Evolutionary conservation across 805 yeast genomes (phyloP).

Genomic region (Henningerozyma blattae): DNA sequence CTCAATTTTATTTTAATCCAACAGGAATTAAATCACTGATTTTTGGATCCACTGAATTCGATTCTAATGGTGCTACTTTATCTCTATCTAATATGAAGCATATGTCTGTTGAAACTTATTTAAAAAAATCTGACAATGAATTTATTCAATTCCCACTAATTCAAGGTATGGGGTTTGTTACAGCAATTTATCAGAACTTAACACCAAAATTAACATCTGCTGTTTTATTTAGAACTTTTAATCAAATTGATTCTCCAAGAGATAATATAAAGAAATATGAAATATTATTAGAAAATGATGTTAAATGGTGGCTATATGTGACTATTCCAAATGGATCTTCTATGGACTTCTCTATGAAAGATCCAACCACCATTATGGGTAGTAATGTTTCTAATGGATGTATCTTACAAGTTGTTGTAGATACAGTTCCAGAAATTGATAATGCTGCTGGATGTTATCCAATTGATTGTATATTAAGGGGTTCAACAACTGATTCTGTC

Average conservation of each 20-base stretch:
- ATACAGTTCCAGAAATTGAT: constrained; percentile 37
- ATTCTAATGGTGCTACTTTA: constrained; percentile 9
- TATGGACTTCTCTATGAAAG: constrained; percentile 5
- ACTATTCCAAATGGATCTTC: background rate
- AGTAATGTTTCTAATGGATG: constrained; percentile 26
- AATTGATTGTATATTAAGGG: constrained; percentile 33
- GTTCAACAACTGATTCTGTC: constrained; percentile 29
- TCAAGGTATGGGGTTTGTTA: constrained; percentile 49
- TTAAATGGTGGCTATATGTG: constrained; percentile 28
- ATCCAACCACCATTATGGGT: constrained; percentile 10
- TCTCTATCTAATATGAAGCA: constrained; percentile 14
- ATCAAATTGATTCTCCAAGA: background rate
- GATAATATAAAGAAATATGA: constrained; percentile 32
- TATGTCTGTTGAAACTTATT: constrained; percentile 14
- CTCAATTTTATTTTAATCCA: constrained; percentile 56
- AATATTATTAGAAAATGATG: constrained; percentile 39
- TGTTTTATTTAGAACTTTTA: constrained; percentile 44
- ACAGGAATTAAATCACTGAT: constrained; percentile 52
- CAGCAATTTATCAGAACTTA: constrained; percentile 36
- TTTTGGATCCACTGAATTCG: constrained; percentile 32
- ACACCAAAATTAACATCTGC: constrained; percentile 38
- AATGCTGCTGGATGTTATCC: constrained; percentile 53
- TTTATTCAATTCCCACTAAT: constrained; percentile 39
- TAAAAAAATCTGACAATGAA: constrained; percentile 4
- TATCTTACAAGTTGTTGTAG: constrained; percentile 48